These are phyloP conservation scores for Ampelocalamus luodianensis DNA, from an alignment of 176 grass and related monocot genomes.

Conservation along the genomic window DNA sequence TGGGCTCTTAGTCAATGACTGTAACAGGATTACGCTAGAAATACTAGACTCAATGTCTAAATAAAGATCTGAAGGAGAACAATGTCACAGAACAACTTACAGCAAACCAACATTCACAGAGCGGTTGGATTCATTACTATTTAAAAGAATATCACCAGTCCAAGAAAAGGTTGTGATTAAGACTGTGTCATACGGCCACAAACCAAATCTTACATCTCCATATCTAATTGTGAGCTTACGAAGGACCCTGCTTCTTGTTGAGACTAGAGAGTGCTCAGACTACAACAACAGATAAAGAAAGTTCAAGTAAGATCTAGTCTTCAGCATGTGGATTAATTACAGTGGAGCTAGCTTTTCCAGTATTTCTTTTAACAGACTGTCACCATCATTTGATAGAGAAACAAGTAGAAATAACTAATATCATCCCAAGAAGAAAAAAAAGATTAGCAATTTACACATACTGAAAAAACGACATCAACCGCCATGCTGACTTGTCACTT, in stretches of 20 bases:
- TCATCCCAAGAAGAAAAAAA: not conserved
- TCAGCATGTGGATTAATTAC: not conserved
- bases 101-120: not conserved
- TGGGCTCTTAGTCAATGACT: not conserved
- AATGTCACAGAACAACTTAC: not conserved
- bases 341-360: not conserved
- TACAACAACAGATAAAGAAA: not conserved
- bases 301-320: not conserved
- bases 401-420: not conserved
- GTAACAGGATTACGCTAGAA: not conserved
- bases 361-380: slow-evolving; percentile 16
- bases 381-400: not conserved
- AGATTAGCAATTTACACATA: not conserved
- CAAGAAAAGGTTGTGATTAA: not conserved
- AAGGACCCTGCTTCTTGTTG: not conserved
- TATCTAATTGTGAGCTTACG: not conserved
- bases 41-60: not conserved
- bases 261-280: not conserved
- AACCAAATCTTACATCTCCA: not conserved
- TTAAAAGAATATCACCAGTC: not conserved
- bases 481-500: not conserved
- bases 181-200: not conserved
- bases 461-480: not conserved
- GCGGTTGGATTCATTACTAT: not conserved
- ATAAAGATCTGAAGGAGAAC: not conserved